Conservation (phyloP, 352 stramenopile species). For the Phytopythium boreale region DNA sequence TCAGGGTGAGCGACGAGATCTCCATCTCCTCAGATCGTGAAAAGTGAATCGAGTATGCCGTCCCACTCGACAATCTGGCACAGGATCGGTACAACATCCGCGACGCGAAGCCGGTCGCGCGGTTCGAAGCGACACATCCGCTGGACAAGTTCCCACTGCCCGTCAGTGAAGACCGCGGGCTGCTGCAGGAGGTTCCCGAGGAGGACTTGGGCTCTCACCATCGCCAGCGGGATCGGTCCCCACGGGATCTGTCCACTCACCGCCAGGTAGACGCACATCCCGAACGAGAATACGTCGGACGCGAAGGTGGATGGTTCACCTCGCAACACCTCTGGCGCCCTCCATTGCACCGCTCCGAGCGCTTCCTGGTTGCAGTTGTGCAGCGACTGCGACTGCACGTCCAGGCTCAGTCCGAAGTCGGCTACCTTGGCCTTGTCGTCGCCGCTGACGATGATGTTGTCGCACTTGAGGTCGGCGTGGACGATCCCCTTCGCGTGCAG, state of each 20-base stretch:
- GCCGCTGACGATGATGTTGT: slow-evolving; percentile 19
- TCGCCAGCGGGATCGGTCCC: neutral
- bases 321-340: slow-evolving; percentile 8
- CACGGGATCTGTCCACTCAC: slow-evolving; percentile 6
- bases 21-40: neutral
- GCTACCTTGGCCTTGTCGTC: slow-evolving; percentile 15
- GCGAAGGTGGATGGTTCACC: slow-evolving; percentile 1
- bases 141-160: slow-evolving; percentile 29
- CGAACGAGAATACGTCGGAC: slow-evolving; percentile 12
- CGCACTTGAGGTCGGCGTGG: slow-evolving; percentile 24
- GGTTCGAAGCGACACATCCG: slow-evolving; percentile 28
- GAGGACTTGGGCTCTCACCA: neutral
- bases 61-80: slow-evolving; percentile 3
- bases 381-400: neutral
- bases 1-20: neutral
- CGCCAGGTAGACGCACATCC: slow-evolving; percentile 11
- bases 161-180: slow-evolving; percentile 10
- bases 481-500: slow-evolving; percentile 15
- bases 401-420: slow-evolving; percentile 17
- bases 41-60: neutral
- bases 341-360: slow-evolving; percentile 8
- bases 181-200: slow-evolving; percentile 12
- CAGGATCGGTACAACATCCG: slow-evolving; percentile 21
- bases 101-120: slow-evolving; percentile 15
- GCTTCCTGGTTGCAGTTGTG: slow-evolving; percentile 6